A percentile compares a stretch with the other conserved stretches of the same genome.
These are phyloP conservation scores for Boletus semigastroideus DNA, from an alignment of 1,284 basidiomycete species.

Conservation along the genomic window DNA sequence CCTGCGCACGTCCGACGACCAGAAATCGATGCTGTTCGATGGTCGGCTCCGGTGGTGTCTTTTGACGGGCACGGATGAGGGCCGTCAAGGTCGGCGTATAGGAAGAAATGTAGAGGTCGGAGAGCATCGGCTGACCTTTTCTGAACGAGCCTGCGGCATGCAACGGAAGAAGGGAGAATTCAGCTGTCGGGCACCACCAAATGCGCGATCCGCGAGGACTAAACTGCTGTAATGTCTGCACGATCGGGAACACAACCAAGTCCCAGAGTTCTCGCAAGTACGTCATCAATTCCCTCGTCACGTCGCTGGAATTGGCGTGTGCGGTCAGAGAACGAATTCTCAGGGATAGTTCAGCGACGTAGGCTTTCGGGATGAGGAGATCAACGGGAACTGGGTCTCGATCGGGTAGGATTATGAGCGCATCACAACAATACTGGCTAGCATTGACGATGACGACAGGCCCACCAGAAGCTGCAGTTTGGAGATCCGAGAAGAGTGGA, in stretches of 20 bases:
- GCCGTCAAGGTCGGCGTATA: slow-evolving; percentile 34
- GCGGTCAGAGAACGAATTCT: background rate
- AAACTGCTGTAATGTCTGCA: background rate
- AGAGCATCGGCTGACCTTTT: slow-evolving; percentile 12
- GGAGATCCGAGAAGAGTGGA: slow-evolving; percentile 1
- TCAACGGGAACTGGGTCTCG: background rate
- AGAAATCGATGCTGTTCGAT: background rate
- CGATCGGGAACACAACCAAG: background rate
- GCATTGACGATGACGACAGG: background rate
- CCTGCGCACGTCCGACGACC: background rate
- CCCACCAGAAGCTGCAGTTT: background rate
- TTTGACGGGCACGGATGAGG: slow-evolving; percentile 11
- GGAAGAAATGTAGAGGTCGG: slow-evolving; percentile 34
- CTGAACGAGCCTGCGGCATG: slow-evolving; percentile 27
- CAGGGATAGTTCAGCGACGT: background rate
- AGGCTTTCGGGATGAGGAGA: background rate
- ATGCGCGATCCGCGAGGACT: slow-evolving; percentile 27
- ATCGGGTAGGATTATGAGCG: slow-evolving; percentile 14
- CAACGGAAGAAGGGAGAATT: slow-evolving; percentile 18
- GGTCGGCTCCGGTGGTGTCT: background rate
- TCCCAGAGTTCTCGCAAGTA: slow-evolving; percentile 1
- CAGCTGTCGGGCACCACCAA: slow-evolving; percentile 41
- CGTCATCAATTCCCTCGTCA: background rate
- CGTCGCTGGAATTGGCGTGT: background rate
- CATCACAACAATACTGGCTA: slow-evolving; percentile 3